Evolutionary conservation across 768 basidiomycete species (phyloP), one percentile per base, ranked within the genome.

Genomic region (Lentinula boryana): DNA sequence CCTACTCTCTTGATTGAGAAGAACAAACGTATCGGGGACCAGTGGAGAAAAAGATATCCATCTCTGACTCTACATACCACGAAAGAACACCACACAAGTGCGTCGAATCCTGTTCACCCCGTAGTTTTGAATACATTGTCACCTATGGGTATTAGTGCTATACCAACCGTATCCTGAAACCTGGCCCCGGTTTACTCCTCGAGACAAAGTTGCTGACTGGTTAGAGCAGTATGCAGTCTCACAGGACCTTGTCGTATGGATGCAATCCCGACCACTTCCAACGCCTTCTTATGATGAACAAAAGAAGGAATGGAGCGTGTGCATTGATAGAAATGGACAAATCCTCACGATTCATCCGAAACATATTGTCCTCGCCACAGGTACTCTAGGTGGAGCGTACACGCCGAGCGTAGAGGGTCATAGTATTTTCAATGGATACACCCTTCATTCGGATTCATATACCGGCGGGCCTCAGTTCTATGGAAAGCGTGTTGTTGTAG

Each of bases 31-130:
- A 68, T 86, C 1, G 87, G 87, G 0, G 84, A 87, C 64, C 80
- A 78, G 63, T 87, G 85, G 86, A 73, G 84, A 60, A 76, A 81
- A 50, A 76, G 88, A 13, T 88, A 88, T 67, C 80, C 82, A 27
- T 73, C 79, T 0, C 68, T 87, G 5, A 84, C 79, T 38, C 70
- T 89, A 23, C 85, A 85, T 60, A 59, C 58, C 8, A 56, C 76
- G 79, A 64, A 52, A 32, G 35, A 27, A 5, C 63, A 56, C 21
- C 9, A 64, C 62, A 33, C 62, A 59, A 41, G 64, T 67, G 23
- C 66, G 69, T 59, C 59, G 52, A 38, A 65, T 62, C 15, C 55
- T 16, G 46, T 52, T 50, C 50, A 6, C 43, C n/a, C 21, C 31
- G 21, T n/a, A 7, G n/a, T 61, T 60, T 27, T 27, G 53, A 36